phyloP scores from a whole-genome alignment of 2,329 filamentous ascomycete species.

The Aspergillus sclerotialis region DNA sequence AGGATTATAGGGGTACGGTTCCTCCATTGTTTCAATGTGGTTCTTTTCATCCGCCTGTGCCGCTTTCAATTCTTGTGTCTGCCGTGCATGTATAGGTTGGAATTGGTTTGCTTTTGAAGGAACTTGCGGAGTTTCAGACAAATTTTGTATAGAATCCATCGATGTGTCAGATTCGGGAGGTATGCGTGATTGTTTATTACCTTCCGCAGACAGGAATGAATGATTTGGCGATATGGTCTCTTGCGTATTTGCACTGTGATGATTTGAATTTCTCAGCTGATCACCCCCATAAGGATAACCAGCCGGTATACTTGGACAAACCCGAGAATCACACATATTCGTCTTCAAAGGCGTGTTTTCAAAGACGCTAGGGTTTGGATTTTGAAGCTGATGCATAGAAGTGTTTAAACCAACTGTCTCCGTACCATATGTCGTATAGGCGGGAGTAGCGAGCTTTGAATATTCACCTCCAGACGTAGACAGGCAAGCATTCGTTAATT shows the following conservation, averaged over 20 bases:
- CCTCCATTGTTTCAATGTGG: neutral
- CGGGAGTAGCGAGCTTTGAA: neutral
- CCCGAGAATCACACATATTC: slow-evolving; percentile 5
- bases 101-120: slow-evolving; percentile 1
- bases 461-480: neutral
- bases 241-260: neutral
- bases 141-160: neutral
- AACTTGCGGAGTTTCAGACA: neutral
- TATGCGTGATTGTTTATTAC: neutral
- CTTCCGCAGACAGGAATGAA: neutral
- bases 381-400: neutral
- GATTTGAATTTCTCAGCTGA: slow-evolving; percentile 2
- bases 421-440: too few species aligned
- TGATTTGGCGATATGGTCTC: neutral
- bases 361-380: slow-evolving; percentile 7
- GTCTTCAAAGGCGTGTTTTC: slow-evolving; percentile 14
- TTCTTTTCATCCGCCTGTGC: neutral
- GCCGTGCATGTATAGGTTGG: neutral
- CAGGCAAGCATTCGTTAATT: neutral
- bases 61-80: slow-evolving; percentile 1
- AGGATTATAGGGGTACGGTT: slow-evolving; percentile 5
- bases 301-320: neutral
- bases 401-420: too few species aligned
- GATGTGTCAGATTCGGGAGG: slow-evolving; percentile 4
- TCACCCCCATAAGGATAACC: neutral